These are phyloP conservation scores for Alternaria infectoria DNA, from an alignment of 2,329 filamentous ascomycete genomes.

Conservation along the genomic window DNA sequence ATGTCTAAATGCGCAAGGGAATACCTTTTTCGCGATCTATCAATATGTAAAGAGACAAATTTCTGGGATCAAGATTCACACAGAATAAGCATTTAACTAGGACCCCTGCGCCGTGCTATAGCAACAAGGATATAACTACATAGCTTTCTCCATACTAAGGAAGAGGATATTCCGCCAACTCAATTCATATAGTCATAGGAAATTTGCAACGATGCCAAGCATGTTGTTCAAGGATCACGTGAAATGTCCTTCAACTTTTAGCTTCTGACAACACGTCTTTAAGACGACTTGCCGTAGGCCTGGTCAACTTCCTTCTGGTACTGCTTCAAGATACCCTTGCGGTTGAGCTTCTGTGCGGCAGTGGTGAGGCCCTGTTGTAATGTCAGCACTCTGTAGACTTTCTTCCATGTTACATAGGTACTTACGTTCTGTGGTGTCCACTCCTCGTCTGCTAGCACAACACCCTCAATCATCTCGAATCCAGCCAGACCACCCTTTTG, in stretches of 20 bases:
- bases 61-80: background rate
- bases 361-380: slow-evolving; percentile 54
- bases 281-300: slow-evolving; percentile 47
- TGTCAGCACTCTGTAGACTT: slow-evolving; percentile 22
- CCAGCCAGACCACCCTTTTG: slow-evolving; percentile 69
- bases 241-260: background rate
- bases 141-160: background rate
- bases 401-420: slow-evolving; percentile 23
- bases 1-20: background rate
- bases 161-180: background rate
- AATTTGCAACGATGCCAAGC: background rate
- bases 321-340: slow-evolving; percentile 57
- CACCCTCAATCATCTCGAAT: slow-evolving; percentile 77
- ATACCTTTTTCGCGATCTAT: background rate
- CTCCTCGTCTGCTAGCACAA: slow-evolving; percentile 82
- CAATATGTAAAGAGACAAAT: background rate
- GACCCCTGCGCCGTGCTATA: background rate
- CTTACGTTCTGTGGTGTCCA: slow-evolving; percentile 87
- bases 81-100: background rate
- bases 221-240: background rate
- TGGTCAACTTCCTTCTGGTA: slow-evolving; percentile 59
- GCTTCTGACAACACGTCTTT: background rate
- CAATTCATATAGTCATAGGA: background rate
- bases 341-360: slow-evolving; percentile 61
- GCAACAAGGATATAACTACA: slow-evolving; percentile 10